A percentile compares a stretch with the other conserved stretches of the same genome.
These are phyloP conservation scores for Candida fluviatilis DNA, from an alignment of 805 yeast species.

Conservation along the genomic window DNA sequence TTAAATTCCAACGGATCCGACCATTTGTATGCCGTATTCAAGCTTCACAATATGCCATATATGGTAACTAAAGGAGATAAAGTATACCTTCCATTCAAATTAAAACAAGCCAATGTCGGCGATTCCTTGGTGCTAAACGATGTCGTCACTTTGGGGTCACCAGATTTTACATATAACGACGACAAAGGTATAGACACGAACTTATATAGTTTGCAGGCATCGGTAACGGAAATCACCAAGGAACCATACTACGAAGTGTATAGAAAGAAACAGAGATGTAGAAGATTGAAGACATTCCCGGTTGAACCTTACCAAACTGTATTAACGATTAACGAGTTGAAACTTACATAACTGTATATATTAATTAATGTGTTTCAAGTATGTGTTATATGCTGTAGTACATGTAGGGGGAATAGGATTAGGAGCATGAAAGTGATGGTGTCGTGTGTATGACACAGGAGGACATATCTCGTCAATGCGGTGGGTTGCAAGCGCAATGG, in stretches of 20 bases:
- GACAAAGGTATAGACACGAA: constrained; percentile 19
- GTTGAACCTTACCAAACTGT: constrained; percentile 77
- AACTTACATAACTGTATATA: constrained; percentile 30
- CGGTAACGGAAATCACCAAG: constrained; percentile 82
- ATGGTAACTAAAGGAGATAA: constrained; percentile 89
- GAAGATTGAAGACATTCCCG: constrained; percentile 71
- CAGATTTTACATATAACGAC: constrained; percentile 54
- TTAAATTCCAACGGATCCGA: constrained; percentile 49
- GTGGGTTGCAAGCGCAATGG: no score
- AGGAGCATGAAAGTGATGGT: no score
- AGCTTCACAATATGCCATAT: constrained; percentile 79
- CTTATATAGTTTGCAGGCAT: constrained; percentile 62
- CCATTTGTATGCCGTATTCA: constrained; percentile 75
- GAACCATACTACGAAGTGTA: constrained; percentile 59
- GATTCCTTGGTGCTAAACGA: constrained; percentile 71
- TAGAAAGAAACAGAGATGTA: constrained; percentile 67
- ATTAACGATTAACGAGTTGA: constrained; percentile 69
- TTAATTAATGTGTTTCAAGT: constrained; percentile 2
- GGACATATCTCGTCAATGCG: no score
- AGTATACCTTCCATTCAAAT: constrained; percentile 70
- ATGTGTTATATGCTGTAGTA: no score
- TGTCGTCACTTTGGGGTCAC: constrained; percentile 79
- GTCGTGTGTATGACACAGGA: no score
- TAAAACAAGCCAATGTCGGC: constrained; percentile 78
- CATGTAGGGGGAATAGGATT: no score